Percentiles rank a stretch among this genome's conserved stretches.
phyloP scores from a whole-genome alignment of 345 rosid genomes.

The Populus euphratica region DNA sequence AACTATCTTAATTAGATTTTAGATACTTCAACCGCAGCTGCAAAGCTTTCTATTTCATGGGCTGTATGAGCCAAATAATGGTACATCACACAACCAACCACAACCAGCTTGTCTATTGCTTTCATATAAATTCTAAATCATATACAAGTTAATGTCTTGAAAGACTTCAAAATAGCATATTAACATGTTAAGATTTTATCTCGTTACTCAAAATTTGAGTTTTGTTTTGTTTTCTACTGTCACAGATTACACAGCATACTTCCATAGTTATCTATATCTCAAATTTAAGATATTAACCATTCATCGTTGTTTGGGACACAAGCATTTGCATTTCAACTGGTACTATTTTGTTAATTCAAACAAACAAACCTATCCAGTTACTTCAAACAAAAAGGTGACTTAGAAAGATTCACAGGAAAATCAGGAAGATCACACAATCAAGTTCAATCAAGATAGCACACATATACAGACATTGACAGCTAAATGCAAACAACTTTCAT shows the following conservation, averaged over 20 bases:
- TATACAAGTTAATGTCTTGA: neutral
- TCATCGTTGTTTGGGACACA: neutral
- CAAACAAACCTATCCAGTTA: neutral
- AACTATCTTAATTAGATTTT: neutral
- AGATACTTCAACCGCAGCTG: neutral
- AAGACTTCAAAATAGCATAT: neutral
- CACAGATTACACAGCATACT: neutral
- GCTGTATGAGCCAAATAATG: neutral
- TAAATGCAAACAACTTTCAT: neutral
- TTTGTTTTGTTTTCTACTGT: neutral
- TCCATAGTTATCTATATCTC: neutral
- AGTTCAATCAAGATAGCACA: neutral
- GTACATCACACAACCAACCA: neutral
- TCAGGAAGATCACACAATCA: neutral
- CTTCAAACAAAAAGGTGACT: neutral
- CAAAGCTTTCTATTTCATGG: neutral
- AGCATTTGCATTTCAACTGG: neutral
- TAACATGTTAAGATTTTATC: neutral
- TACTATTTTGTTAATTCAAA: neutral
- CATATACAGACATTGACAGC: neutral
- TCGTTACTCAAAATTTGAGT: neutral
- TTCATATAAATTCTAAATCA: neutral
- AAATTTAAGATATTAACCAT: neutral
- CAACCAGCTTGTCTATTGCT: neutral
- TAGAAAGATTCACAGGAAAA: neutral